Evolutionary conservation across 257 asterid genomes (phyloP).

Genomic region (Solanum etuberosum): DNA sequence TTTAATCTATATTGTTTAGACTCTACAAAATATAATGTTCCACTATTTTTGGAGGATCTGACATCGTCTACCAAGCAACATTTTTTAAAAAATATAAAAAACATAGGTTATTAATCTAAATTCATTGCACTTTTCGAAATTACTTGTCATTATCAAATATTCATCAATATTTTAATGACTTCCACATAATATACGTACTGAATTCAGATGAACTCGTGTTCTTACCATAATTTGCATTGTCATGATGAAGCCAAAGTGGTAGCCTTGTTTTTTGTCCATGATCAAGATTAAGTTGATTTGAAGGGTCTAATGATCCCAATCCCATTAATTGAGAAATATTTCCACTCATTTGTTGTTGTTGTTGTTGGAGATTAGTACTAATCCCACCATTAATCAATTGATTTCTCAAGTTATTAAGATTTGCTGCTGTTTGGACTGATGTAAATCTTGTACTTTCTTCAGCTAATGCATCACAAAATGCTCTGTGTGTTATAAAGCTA

Average conservation of each 20-base stretch:
- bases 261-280: conserved; percentile 37
- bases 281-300: conserved; percentile 14
- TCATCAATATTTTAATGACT: neutral
- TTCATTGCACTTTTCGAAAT: too few relatives aligned
- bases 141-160: neutral
- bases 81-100: neutral
- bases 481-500: conserved; percentile 86
- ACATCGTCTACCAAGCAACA: neutral
- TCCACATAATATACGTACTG: neutral
- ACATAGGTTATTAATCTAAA: neutral
- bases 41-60: neutral
- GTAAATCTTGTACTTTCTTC: conserved; percentile 72
- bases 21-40: neutral
- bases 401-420: conserved; percentile 53
- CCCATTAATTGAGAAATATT: conserved; percentile 10
- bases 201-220: neutral
- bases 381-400: conserved; percentile 28
- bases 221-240: neutral
- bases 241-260: conserved; percentile 41
- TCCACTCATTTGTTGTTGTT: conserved; percentile 7
- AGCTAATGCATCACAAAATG: conserved; percentile 82
- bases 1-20: neutral
- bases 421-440: conserved; percentile 20
- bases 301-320: conserved; percentile 17
- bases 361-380: conserved; percentile 1